Evolutionary conservation across 169 alveolate species (phyloP).

Genomic region (Babesia divergens): DNA sequence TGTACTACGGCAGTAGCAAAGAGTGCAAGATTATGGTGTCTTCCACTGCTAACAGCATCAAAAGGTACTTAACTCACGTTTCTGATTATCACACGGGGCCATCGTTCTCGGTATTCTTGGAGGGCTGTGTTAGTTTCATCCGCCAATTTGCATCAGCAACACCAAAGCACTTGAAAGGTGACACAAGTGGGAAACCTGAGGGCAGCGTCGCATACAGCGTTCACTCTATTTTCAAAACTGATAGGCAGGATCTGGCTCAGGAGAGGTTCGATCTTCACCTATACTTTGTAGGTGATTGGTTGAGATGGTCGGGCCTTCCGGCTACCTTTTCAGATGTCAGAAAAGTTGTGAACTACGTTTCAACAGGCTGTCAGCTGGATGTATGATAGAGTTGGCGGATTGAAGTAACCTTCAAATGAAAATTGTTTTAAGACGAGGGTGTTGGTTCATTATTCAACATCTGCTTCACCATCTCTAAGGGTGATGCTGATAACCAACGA

Average conservation of each 20-base stretch:
- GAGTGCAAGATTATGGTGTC: neutral
- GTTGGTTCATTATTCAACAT: too few relatives aligned
- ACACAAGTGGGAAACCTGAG: too few relatives aligned
- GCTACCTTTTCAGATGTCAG: neutral
- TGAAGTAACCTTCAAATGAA: too few relatives aligned
- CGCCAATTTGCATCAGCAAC: too few relatives aligned
- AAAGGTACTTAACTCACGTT: neutral
- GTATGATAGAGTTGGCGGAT: neutral
- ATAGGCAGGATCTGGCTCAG: too few relatives aligned
- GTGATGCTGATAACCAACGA: too few relatives aligned
- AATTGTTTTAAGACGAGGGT: too few relatives aligned
- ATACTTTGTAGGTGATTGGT: neutral
- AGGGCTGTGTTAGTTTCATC: neutral
- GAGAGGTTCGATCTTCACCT: neutral
- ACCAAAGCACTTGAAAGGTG: too few relatives aligned
- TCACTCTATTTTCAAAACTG: too few relatives aligned
- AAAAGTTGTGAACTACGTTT: neutral
- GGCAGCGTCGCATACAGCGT: too few relatives aligned
- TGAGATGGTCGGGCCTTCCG: neutral
- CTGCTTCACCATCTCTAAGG: too few relatives aligned
- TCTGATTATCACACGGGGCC: too few relatives aligned
- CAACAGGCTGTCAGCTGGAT: neutral
- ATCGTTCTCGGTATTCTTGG: neutral
- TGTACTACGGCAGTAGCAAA: neutral
- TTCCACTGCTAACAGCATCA: neutral